Percentiles rank a stretch among this genome's conserved stretches.
Evolutionary conservation across 805 yeast genomes (phyloP).

Genomic region (Kazachstania africana): DNA sequence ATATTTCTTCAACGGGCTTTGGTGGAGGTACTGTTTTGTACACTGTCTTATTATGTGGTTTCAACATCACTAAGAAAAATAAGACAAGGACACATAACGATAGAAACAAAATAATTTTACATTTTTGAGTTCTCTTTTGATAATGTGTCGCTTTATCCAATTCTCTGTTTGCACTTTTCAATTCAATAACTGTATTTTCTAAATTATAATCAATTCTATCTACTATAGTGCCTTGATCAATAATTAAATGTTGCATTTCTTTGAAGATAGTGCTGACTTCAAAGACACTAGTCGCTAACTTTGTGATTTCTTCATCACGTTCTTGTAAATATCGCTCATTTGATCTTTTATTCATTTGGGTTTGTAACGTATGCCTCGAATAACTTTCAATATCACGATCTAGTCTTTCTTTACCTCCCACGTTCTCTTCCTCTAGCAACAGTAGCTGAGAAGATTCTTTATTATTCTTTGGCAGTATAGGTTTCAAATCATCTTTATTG

Average conservation of each 20-base stretch:
- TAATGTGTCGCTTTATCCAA: slow-evolving; percentile 63
- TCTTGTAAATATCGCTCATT: slow-evolving; percentile 29
- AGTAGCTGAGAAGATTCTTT: slow-evolving; percentile 15
- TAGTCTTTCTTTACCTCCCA: slow-evolving; percentile 18
- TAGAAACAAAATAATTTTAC: slow-evolving; percentile 71
- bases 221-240: slow-evolving; percentile 89
- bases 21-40: neutral
- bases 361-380: slow-evolving; percentile 22
- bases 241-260: slow-evolving; percentile 82
- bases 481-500: slow-evolving; percentile 65
- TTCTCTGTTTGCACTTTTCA: slow-evolving; percentile 69
- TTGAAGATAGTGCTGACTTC: slow-evolving; percentile 89
- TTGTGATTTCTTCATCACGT: slow-evolving; percentile 81
- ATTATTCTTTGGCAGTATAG: slow-evolving; percentile 22
- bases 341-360: slow-evolving; percentile 21
- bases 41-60: slow-evolving; percentile 31
- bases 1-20: too few species aligned
- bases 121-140: slow-evolving; percentile 83
- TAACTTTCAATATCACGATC: slow-evolving; percentile 27
- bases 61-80: slow-evolving; percentile 57
- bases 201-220: slow-evolving; percentile 92
- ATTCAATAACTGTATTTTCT: slow-evolving; percentile 63
- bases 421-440: slow-evolving; percentile 25
- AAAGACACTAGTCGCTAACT: slow-evolving; percentile 84
- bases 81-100: slow-evolving; percentile 60